A percentile compares a stretch with the other conserved stretches of the same genome.
Conservation (phyloP, 2,329 filamentous ascomycete genomes). For the Fusarium sp. region DNA sequence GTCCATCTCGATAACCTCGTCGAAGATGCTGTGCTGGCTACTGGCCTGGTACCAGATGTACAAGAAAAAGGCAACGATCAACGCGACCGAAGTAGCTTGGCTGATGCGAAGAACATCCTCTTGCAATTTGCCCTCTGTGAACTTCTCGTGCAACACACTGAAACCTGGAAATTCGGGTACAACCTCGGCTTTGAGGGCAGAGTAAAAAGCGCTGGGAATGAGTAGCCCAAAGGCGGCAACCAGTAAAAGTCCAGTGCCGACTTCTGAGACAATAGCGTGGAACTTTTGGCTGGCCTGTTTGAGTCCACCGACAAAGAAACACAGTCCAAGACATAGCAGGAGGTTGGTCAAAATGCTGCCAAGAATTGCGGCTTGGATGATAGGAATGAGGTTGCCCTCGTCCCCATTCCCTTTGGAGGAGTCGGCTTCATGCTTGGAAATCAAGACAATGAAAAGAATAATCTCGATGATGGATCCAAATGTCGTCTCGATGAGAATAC, state of each 20-base stretch:
- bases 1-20: slow-evolving; percentile 65
- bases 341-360: slow-evolving; percentile 79
- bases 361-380: slow-evolving; percentile 79
- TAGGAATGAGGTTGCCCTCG: slow-evolving; percentile 63
- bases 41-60: slow-evolving; percentile 74
- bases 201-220: slow-evolving; percentile 56
- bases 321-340: slow-evolving; percentile 75
- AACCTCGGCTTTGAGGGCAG: slow-evolving; percentile 52
- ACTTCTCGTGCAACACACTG: slow-evolving; percentile 44
- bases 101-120: slow-evolving; percentile 70
- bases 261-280: slow-evolving; percentile 77
- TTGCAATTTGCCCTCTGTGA: slow-evolving; percentile 57
- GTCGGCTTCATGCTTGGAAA: slow-evolving; percentile 55
- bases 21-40: slow-evolving; percentile 75
- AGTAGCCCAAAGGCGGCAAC: slow-evolving; percentile 65
- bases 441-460: slow-evolving; percentile 76
- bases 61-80: slow-evolving; percentile 71
- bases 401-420: slow-evolving; percentile 43
- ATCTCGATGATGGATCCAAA: slow-evolving; percentile 78
- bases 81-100: slow-evolving; percentile 72
- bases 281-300: slow-evolving; percentile 72
- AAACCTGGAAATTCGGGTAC: slow-evolving; percentile 44
- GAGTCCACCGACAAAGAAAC: slow-evolving; percentile 77
- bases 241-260: slow-evolving; percentile 75
- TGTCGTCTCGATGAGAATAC: slow-evolving; percentile 64